Conservation (phyloP, 2,329 filamentous ascomycete species). For the Akanthomyces muscarius region DNA sequence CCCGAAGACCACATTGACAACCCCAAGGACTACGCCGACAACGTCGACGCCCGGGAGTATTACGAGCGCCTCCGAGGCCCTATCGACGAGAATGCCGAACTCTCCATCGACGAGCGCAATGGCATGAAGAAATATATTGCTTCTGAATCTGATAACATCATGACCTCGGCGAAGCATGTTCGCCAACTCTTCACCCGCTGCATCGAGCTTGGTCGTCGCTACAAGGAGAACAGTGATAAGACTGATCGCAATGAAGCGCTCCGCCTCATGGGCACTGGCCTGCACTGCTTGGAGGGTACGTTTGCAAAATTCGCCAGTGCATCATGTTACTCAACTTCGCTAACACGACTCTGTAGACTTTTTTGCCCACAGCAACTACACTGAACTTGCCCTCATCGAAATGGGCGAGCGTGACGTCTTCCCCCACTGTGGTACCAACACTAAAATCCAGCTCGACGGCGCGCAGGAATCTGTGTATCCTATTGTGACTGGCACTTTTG, state of each 20-base stretch:
- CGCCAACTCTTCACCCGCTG: slow-evolving; percentile 67
- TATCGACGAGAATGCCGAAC: slow-evolving; percentile 72
- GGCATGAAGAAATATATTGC: slow-evolving; percentile 95
- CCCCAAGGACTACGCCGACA: slow-evolving; percentile 84
- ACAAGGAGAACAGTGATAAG: slow-evolving; percentile 52
- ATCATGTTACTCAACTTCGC: slow-evolving; percentile 16
- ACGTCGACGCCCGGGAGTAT: slow-evolving; percentile 77
- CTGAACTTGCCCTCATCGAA: slow-evolving; percentile 71
- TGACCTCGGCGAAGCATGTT: slow-evolving; percentile 76
- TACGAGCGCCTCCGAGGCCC: slow-evolving; percentile 77
- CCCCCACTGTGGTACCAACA: slow-evolving; percentile 76
- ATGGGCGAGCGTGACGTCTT: slow-evolving; percentile 82
- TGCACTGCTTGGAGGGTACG: slow-evolving; percentile 79
- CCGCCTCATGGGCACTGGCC: slow-evolving; percentile 77
- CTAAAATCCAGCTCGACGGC: slow-evolving; percentile 66
- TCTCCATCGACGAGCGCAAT: slow-evolving; percentile 70
- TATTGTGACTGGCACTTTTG: slow-evolving; percentile 86
- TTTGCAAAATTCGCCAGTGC: not conserved
- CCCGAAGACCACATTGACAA: slow-evolving; percentile 70
- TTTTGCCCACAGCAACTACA: slow-evolving; percentile 88
- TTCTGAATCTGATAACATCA: slow-evolving; percentile 72
- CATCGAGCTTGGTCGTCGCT: slow-evolving; percentile 76
- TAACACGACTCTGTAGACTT: slow-evolving; percentile 54
- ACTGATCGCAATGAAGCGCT: slow-evolving; percentile 84
- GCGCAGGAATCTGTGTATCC: slow-evolving; percentile 68